These are phyloP conservation scores for Suillus occidentalis DNA, from an alignment of 768 basidiomycete genomes.

Conservation along the genomic window DNA sequence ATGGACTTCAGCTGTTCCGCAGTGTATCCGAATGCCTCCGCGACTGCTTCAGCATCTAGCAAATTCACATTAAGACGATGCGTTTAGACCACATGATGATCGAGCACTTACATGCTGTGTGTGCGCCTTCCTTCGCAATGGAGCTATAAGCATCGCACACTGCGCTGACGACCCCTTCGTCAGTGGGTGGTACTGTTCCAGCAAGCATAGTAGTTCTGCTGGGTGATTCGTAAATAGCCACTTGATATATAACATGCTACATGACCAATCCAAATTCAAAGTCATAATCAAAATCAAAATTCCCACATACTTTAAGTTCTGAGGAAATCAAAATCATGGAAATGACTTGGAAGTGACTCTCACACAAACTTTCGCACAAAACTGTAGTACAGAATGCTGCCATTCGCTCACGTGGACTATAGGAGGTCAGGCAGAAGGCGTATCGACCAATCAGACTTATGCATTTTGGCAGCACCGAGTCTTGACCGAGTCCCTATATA, in stretches of 20 bases:
- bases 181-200: constrained; percentile 1
- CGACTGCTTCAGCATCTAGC: constrained; percentile 36
- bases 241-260: background rate
- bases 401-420: background rate
- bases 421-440: background rate
- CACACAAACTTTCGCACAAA: background rate
- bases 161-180: constrained; percentile 3
- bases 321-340: background rate
- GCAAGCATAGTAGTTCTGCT: background rate
- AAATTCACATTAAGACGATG: too few relatives aligned
- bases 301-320: background rate
- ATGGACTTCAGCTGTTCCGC: constrained; percentile 41
- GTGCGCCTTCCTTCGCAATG: constrained; percentile 3
- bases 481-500: too few relatives aligned
- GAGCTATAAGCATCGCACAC: constrained; percentile 9
- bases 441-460: background rate
- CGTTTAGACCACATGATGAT: background rate
- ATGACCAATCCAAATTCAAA: background rate
- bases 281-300: constrained; percentile 4
- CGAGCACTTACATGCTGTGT: constrained; percentile 15
- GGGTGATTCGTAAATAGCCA: background rate
- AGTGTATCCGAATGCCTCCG: constrained; percentile 49
- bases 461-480: background rate
- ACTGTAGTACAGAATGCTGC: background rate
- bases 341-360: too few relatives aligned